A percentile compares a stretch with the other conserved stretches of the same genome.
Evolutionary conservation across 768 basidiomycete genomes (phyloP).

Genomic region (Tubosaeta sp.): DNA sequence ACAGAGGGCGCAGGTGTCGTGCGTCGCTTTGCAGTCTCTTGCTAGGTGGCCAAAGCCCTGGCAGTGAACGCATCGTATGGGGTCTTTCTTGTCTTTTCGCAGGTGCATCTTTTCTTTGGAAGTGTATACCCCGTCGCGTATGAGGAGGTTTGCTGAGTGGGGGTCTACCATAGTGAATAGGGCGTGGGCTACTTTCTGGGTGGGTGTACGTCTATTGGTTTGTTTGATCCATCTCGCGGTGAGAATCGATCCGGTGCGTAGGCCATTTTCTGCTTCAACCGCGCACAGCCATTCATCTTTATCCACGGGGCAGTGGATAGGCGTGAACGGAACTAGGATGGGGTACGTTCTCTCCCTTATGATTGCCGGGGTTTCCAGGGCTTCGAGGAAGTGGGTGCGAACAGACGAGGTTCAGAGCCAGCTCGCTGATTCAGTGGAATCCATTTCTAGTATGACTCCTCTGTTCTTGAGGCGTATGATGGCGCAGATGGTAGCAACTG

Average conservation of each 20-base stretch:
- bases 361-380: not conserved
- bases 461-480: not conserved
- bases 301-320: not conserved
- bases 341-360: not conserved
- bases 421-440: not conserved
- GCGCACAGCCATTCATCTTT: not conserved
- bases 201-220: not conserved
- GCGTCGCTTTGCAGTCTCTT: not conserved
- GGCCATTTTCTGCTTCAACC: not conserved
- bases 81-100: not conserved
- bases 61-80: not conserved
- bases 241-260: not conserved
- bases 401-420: not conserved
- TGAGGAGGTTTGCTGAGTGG: not conserved
- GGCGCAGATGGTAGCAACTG: not conserved
- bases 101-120: not conserved
- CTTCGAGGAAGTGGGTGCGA: not conserved
- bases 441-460: not conserved
- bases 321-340: not conserved
- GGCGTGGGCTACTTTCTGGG: not conserved
- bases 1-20: not conserved
- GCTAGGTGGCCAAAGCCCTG: constrained; percentile 3
- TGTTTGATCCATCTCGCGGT: not conserved
- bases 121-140: not conserved
- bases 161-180: not conserved